phyloP scores from a whole-genome alignment of 305 asterid species.

The Ruellia speciosa region DNA sequence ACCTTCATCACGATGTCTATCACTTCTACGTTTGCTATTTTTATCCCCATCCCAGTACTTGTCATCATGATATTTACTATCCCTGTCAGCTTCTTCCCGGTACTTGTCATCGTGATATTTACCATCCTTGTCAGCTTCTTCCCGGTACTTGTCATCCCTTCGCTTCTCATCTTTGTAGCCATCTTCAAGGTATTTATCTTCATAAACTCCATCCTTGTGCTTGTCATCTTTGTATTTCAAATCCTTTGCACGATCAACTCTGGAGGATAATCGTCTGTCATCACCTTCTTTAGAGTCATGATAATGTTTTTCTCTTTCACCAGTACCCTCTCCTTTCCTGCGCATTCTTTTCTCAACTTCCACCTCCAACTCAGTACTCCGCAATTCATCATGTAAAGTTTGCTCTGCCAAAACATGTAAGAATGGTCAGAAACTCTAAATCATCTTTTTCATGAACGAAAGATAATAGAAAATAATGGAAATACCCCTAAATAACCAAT shows the following conservation, averaged over 20 bases:
- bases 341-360: slow-evolving; percentile 54
- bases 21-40: slow-evolving; percentile 53
- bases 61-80: slow-evolving; percentile 50
- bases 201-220: slow-evolving; percentile 47
- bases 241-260: slow-evolving; percentile 61
- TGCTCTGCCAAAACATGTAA: slow-evolving; percentile 34
- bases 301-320: slow-evolving; percentile 50
- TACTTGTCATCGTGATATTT: slow-evolving; percentile 46
- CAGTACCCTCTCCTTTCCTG: slow-evolving; percentile 53
- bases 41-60: slow-evolving; percentile 47
- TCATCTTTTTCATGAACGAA: not conserved
- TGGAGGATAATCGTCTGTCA: slow-evolving; percentile 49
- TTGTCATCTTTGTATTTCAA: slow-evolving; percentile 59
- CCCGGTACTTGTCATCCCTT: slow-evolving; percentile 53
- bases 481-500: not conserved
- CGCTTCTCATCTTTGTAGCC: slow-evolving; percentile 41
- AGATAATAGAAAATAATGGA: not conserved
- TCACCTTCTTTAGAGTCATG: slow-evolving; percentile 52
- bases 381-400: slow-evolving; percentile 37
- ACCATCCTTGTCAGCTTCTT: slow-evolving; percentile 54
- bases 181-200: slow-evolving; percentile 53
- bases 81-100: slow-evolving; percentile 54
- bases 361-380: slow-evolving; percentile 49
- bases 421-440: not conserved
- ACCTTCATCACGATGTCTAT: slow-evolving; percentile 51